Evolutionary conservation across 2,329 filamentous ascomycete species (phyloP).

Genomic region (Teratosphaeria epicoccoides): DNA sequence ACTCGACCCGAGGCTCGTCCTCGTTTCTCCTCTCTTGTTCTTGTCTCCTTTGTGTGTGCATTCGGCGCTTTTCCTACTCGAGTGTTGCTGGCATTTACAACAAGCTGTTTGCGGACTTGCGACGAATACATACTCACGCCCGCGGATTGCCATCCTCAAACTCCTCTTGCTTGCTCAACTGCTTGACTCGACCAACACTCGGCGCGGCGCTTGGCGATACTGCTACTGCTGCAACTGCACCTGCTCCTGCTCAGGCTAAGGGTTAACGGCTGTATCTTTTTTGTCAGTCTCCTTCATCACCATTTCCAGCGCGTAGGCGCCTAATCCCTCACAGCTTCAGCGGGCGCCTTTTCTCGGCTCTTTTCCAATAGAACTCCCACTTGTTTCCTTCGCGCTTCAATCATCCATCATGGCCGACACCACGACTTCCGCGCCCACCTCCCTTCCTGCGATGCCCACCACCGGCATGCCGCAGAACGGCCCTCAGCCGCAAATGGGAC

Average conservation of each 20-base stretch:
- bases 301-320: not conserved
- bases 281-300: conserved; percentile 1
- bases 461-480: conserved; percentile 64
- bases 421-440: conserved; percentile 49
- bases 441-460: conserved; percentile 59
- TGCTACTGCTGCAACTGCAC: not conserved
- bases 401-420: conserved; percentile 62
- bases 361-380: conserved; percentile 17
- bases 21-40: not conserved
- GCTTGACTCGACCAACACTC: not conserved
- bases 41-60: not conserved
- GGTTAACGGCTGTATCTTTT: not conserved
- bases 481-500: conserved; percentile 58
- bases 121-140: not conserved
- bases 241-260: not conserved
- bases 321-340: not conserved
- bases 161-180: not conserved
- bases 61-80: not conserved
- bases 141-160: not conserved
- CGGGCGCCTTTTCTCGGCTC: conserved; percentile 3
- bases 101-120: not conserved
- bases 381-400: conserved; percentile 22
- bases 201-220: not conserved
- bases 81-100: conserved; percentile 1
- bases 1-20: not conserved